phyloP scores from a whole-genome alignment of 2,329 filamentous ascomycete genomes.

The Byssochlamys sp. region DNA sequence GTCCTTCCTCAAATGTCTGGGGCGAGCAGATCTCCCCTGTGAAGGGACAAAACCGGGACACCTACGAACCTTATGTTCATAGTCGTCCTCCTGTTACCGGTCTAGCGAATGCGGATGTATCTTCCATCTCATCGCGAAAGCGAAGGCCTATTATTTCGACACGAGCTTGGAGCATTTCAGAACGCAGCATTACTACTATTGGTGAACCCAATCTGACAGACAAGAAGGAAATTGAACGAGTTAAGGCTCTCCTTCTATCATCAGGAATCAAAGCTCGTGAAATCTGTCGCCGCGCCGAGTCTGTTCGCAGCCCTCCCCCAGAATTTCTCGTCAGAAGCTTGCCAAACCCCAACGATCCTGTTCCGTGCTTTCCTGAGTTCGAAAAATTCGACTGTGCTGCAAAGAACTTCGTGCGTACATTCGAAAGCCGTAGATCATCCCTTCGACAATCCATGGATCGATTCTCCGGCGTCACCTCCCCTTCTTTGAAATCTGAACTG shows the following conservation, averaged over 20 bases:
- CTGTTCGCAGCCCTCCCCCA: slow-evolving; percentile 27
- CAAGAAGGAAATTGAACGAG: slow-evolving; percentile 68
- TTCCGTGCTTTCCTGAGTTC: slow-evolving; percentile 36
- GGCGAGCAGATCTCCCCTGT: slow-evolving; percentile 15
- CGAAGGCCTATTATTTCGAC: slow-evolving; percentile 31
- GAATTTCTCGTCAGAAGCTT: slow-evolving; percentile 26
- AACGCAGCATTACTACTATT: slow-evolving; percentile 33
- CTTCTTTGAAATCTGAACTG: slow-evolving; percentile 36
- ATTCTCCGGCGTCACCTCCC: slow-evolving; percentile 39
- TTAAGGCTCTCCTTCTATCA: slow-evolving; percentile 65
- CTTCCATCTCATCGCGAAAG: slow-evolving; percentile 14
- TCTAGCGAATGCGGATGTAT: slow-evolving; percentile 32
- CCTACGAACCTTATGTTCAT: slow-evolving; percentile 20
- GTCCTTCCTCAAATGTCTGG: slow-evolving; percentile 14
- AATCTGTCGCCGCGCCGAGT: slow-evolving; percentile 57
- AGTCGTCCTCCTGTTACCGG: slow-evolving; percentile 37
- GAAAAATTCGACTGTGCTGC: slow-evolving; percentile 48
- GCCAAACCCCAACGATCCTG: slow-evolving; percentile 17
- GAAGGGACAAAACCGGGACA: slow-evolving; percentile 15
- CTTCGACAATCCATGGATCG: slow-evolving; percentile 37
- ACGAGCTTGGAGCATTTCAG: slow-evolving; percentile 52
- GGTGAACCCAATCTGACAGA: slow-evolving; percentile 38
- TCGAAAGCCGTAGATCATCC: slow-evolving; percentile 36
- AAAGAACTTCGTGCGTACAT: slow-evolving; percentile 39
- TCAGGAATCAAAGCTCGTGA: slow-evolving; percentile 86